Percentiles rank a stretch among this genome's conserved stretches.
phyloP scores from a whole-genome alignment of 164 flowering plant genomes.

The Buxus sempervirens region DNA sequence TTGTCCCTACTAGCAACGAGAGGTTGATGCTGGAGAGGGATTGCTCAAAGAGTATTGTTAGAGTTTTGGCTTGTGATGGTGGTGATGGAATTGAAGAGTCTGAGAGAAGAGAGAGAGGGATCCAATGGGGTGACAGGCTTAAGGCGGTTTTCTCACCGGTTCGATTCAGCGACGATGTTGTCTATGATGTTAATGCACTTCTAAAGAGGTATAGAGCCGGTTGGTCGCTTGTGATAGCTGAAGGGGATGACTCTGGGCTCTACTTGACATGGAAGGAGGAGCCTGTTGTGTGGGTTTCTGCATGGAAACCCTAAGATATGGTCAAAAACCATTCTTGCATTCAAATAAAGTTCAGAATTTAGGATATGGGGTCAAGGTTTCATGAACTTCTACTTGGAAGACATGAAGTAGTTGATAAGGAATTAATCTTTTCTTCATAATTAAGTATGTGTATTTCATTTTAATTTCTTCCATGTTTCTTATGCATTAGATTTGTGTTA shows the following conservation, averaged over 20 bases:
- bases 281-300: slow-evolving; percentile 89
- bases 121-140: slow-evolving; percentile 49
- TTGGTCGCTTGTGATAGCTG: slow-evolving; percentile 79
- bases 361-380: no score
- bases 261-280: slow-evolving; percentile 86
- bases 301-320: slow-evolving; percentile 80
- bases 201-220: slow-evolving; percentile 89
- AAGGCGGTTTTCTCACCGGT: no score
- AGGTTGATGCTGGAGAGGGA: slow-evolving; percentile 84
- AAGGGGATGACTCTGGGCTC: slow-evolving; percentile 52
- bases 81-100: slow-evolving; percentile 64
- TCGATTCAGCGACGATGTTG: slow-evolving; percentile 72
- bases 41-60: slow-evolving; percentile 63
- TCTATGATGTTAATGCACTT: slow-evolving; percentile 81
- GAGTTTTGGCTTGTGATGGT: slow-evolving; percentile 61
- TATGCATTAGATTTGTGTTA: no score
- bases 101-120: slow-evolving; percentile 57
- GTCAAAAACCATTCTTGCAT: no score
- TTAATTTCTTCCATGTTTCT: no score
- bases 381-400: no score
- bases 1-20: slow-evolving; percentile 73
- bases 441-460: no score
- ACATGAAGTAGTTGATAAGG: no score
- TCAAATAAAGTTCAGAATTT: no score
- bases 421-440: no score